phyloP scores from a whole-genome alignment of 2,329 filamentous ascomycete species.

The Apiospora kogelbergensis region DNA sequence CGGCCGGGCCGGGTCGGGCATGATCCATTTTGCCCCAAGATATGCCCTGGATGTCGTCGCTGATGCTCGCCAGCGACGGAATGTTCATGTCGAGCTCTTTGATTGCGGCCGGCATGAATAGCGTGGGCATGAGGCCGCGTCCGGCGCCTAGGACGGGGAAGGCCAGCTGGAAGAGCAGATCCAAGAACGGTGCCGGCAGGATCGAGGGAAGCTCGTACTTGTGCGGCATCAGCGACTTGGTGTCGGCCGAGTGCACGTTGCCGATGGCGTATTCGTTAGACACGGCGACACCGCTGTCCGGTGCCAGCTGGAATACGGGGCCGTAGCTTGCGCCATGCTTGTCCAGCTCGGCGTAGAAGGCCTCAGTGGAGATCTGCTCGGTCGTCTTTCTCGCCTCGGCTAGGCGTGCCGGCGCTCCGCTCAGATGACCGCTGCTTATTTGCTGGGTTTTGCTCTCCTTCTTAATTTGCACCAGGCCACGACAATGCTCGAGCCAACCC shows the following conservation, averaged over 20 bases:
- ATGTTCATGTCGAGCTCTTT: background rate
- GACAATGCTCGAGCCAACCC: slow-evolving; percentile 41
- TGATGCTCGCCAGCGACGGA: background rate
- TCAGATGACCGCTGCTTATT: slow-evolving; percentile 12
- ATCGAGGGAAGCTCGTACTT: background rate
- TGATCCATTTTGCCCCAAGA: background rate
- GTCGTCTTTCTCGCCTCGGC: background rate
- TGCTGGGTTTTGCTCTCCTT: background rate
- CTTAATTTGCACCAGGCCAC: slow-evolving; percentile 25
- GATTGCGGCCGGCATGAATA: background rate
- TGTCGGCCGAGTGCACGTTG: background rate
- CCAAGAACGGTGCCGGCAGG: background rate
- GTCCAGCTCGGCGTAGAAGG: slow-evolving; percentile 20
- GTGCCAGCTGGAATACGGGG: background rate
- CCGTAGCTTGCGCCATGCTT: slow-evolving; percentile 13
- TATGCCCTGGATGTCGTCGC: background rate
- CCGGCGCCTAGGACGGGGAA: background rate
- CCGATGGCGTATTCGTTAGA: background rate
- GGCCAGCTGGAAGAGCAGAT: background rate
- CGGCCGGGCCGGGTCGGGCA: background rate
- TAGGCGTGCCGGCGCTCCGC: background rate
- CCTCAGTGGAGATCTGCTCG: slow-evolving; percentile 27
- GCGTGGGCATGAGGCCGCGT: background rate
- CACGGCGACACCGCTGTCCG: background rate
- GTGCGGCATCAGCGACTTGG: background rate